A percentile compares a stretch with the other conserved stretches of the same genome.
Evolutionary conservation across 176 grass and related monocot species (phyloP).

Genomic region (Phyllostachys edulis): DNA sequence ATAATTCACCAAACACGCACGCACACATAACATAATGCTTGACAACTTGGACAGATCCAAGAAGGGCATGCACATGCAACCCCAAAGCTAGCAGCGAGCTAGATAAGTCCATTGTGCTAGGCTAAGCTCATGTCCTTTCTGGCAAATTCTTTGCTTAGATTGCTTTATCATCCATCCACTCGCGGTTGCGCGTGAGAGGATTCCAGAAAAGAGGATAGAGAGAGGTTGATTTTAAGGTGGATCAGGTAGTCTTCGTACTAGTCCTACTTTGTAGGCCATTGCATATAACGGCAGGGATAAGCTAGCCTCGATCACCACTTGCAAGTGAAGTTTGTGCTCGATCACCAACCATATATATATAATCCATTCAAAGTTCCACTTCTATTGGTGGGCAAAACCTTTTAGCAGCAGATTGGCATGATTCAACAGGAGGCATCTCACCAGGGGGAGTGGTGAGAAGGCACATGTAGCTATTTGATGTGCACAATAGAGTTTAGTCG

Average conservation of each 20-base stretch:
- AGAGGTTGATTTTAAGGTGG: slow-evolving; percentile 3
- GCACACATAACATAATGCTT: too few relatives aligned
- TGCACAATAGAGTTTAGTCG: background rate
- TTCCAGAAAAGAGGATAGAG: background rate
- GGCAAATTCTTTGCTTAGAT: background rate
- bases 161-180: background rate
- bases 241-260: slow-evolving; percentile 6
- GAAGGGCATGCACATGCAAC: too few relatives aligned
- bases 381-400: background rate
- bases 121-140: too few relatives aligned
- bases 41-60: too few relatives aligned
- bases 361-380: background rate
- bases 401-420: background rate
- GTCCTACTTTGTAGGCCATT: too few relatives aligned
- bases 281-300: background rate
- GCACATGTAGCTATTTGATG: background rate
- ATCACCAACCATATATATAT: background rate
- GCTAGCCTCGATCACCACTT: background rate
- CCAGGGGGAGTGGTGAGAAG: background rate
- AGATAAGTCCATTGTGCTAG: background rate
- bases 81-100: background rate
- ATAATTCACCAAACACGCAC: background rate
- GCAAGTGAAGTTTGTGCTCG: background rate
- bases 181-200: background rate
- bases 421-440: background rate